Conservation (phyloP, 768 basidiomycete species). For the Pulveroboletus sp. region DNA sequence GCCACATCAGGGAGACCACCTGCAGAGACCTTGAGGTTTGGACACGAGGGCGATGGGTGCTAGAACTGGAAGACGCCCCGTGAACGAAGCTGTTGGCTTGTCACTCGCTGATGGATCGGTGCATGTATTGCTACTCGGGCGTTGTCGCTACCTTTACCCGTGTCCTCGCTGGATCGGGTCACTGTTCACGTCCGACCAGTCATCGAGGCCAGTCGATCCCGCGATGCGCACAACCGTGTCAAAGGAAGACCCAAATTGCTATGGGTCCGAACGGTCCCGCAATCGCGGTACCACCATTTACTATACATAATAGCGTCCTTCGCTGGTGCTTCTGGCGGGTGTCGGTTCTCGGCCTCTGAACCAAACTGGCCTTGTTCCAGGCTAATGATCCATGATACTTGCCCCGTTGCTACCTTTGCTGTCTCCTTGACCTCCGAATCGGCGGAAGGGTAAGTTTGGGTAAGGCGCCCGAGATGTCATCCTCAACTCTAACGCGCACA, state of each 20-base stretch:
- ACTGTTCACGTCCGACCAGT: not conserved
- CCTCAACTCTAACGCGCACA: not conserved
- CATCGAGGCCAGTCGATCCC: slow-evolving; percentile 6
- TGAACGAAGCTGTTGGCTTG: not conserved
- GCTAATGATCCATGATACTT: not conserved
- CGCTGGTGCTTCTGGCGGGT: slow-evolving; percentile 12
- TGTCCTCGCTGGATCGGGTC: not conserved
- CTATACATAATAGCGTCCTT: not conserved
- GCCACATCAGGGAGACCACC: too few species aligned
- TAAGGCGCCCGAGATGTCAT: slow-evolving; percentile 1
- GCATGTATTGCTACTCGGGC: not conserved
- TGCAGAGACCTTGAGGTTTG: slow-evolving; percentile 12
- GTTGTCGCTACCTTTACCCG: not conserved
- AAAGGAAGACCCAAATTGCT: not conserved
- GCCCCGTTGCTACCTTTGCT: not conserved
- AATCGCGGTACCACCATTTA: not conserved
- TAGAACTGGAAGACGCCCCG: not conserved
- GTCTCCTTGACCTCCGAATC: slow-evolving; percentile 1
- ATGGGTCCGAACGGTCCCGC: slow-evolving; percentile 13
- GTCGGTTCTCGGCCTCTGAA: slow-evolving; percentile 1
- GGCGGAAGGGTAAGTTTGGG: not conserved
- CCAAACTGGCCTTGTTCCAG: not conserved
- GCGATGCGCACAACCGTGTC: slow-evolving; percentile 9
- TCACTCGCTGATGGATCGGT: not conserved
- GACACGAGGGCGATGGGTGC: not conserved